phyloP scores from a whole-genome alignment of 2,329 filamentous ascomycete species.

The Purpureocillium lavendulum region DNA sequence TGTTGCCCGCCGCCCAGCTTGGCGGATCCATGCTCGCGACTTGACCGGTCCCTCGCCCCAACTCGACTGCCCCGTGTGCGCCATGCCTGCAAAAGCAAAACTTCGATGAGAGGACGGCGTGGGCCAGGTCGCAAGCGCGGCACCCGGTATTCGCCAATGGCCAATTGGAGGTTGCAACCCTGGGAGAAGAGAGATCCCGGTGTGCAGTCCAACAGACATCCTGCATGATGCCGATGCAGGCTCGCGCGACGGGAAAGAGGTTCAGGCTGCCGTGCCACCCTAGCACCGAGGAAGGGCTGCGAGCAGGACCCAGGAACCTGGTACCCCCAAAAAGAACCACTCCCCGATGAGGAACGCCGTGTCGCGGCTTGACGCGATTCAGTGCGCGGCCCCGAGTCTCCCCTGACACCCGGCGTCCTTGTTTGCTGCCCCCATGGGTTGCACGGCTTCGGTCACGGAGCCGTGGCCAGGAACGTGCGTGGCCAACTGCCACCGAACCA shows the following conservation, averaged over 20 bases:
- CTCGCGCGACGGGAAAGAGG: slow-evolving; percentile 1
- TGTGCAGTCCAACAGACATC: slow-evolving; percentile 1
- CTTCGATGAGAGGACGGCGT: slow-evolving; percentile 1
- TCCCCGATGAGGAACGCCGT: not conserved
- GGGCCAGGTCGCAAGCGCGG: slow-evolving; percentile 1
- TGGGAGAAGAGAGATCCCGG: slow-evolving; percentile 4
- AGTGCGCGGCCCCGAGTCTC: too few species aligned
- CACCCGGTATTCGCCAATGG: not conserved
- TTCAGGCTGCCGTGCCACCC: not conserved
- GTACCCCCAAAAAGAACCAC: not conserved
- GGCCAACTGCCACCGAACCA: slow-evolving; percentile 4
- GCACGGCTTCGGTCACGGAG: slow-evolving; percentile 7
- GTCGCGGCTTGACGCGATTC: too few species aligned
- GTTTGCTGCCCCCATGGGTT: slow-evolving; percentile 10
- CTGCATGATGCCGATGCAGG: slow-evolving; percentile 2
- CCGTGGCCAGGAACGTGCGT: slow-evolving; percentile 7
- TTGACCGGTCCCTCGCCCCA: too few species aligned
- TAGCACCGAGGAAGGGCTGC: not conserved
- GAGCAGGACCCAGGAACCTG: slow-evolving; percentile 3
- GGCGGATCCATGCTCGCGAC: too few species aligned
- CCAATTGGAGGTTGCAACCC: slow-evolving; percentile 2
- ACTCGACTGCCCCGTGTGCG: too few species aligned
- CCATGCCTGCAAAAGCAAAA: slow-evolving; percentile 8
- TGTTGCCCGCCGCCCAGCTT: too few species aligned
- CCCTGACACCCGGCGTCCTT: not conserved